Percentiles rank a stretch among this genome's conserved stretches.
phyloP scores from a whole-genome alignment of 371 early-diverging fungal species.

The Zychaea mexicana region DNA sequence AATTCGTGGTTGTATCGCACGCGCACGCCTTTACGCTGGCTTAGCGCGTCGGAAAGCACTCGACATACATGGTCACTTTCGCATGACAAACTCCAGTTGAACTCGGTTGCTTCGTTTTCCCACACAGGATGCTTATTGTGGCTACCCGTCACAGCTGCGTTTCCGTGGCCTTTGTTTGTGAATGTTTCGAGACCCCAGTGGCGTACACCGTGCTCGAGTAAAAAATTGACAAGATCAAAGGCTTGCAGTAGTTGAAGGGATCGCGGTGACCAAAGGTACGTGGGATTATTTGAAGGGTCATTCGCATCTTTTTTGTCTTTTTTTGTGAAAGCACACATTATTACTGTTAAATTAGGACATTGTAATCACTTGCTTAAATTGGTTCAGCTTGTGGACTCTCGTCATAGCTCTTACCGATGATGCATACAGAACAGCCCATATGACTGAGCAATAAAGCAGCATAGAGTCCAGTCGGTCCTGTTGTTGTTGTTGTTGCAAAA shows the following conservation, averaged over 20 bases:
- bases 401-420: constrained; percentile 26
- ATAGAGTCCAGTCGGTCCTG: constrained; percentile 43
- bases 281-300: constrained; percentile 7
- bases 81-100: constrained; percentile 32
- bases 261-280: constrained; percentile 37
- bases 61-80: constrained; percentile 12
- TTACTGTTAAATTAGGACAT: too few relatives aligned
- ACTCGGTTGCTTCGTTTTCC: constrained; percentile 36
- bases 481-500: neutral
- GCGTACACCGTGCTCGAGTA: constrained; percentile 25
- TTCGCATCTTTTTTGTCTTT: neutral
- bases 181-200: constrained; percentile 34
- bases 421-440: constrained; percentile 34
- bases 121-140: constrained; percentile 27
- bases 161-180: constrained; percentile 25
- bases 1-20: constrained; percentile 11
- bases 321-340: neutral
- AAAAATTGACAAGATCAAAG: constrained; percentile 22
- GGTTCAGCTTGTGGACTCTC: too few relatives aligned
- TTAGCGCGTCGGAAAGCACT: constrained; percentile 6
- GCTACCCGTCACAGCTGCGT: constrained; percentile 12
- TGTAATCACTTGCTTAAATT: too few relatives aligned
- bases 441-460: constrained; percentile 40
- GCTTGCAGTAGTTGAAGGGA: constrained; percentile 35
- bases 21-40: neutral